Base-by-base conservation (phyloP, 2,329 filamentous ascomycete species). In the Scytalidium sp. region DNA sequence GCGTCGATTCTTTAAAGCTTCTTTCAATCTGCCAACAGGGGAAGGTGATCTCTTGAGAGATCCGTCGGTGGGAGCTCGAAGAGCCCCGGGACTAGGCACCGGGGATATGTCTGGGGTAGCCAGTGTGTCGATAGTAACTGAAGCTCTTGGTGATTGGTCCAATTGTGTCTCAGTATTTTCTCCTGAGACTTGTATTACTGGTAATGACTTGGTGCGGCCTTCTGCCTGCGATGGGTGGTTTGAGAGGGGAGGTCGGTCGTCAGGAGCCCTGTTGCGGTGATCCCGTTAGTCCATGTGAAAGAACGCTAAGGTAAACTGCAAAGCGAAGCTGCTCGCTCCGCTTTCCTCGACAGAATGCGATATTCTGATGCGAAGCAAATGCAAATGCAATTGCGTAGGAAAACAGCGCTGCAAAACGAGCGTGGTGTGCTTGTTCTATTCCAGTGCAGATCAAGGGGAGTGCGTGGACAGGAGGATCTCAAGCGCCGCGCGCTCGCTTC, bases 1-100 rank as follows among this genome's bases (percentile, higher is more conserved):
- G 36, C 56, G 56, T 40, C 54, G 54, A 19, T 76, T 72, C 51
- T 72, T 80, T 61, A 94, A 90, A 11, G 85, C 87, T 62, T 85
- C 84, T 65, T 81, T 87, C 53, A 93, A 73, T 62, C 84, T 88
- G 61, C 83, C 81, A 46, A 80, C 83, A 10, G 88, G 87, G 9
- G 90, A 92, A 19, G 80, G 75, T 20, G 83, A 83, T 52, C 87
- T 80, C 57, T 78, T 78, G 54, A 72, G 70, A 42, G 69, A 64
- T 52, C 72, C 70, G 59, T 67, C 71, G 56, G 61, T 63, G 43
- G 71, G 73, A 49, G 67, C 70, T 57, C 66, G 73, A 52, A 73
- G 72, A 51, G 60, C 56, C 22, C 49, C 68, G 42, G 68, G 68
- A 45, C 67, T 65, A 60, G 54, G 49, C 9, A 44, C 64, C 66